Conservation (phyloP, 1,284 basidiomycete genomes). For the Trichosporon sp. region DNA sequence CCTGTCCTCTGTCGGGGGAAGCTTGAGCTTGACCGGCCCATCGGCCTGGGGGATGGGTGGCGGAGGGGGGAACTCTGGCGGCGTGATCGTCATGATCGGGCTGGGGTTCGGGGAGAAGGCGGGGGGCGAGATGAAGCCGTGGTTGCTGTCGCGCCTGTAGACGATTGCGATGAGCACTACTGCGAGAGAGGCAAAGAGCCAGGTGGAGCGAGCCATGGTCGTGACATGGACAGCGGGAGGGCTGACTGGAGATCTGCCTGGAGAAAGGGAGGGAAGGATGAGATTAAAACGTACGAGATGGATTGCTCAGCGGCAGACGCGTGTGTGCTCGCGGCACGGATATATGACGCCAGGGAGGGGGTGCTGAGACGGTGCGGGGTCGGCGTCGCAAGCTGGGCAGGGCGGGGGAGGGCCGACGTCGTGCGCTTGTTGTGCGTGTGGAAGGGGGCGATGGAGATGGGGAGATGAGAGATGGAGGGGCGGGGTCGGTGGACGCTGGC, state of each 20-base stretch:
- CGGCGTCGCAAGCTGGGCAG: neutral
- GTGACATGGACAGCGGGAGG: neutral
- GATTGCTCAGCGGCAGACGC: slow-evolving; percentile 1
- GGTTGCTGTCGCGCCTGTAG: neutral
- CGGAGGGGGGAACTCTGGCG: slow-evolving; percentile 37
- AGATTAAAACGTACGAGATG: neutral
- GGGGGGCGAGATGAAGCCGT: neutral
- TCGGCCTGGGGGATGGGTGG: slow-evolving; percentile 47
- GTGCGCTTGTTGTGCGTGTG: slow-evolving; percentile 8
- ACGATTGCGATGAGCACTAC: slow-evolving; percentile 17
- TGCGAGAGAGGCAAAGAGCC: slow-evolving; percentile 4
- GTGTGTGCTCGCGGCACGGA: neutral
- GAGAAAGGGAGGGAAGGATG: neutral
- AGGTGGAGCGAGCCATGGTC: slow-evolving; percentile 7
- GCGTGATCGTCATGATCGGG: slow-evolving; percentile 22
- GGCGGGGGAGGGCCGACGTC: neutral
- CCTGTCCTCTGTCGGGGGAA: slow-evolving; percentile 70
- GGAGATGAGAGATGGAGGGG: neutral
- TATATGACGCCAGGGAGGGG: slow-evolving; percentile 2
- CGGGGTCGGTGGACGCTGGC: neutral
- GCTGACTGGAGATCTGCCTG: neutral
- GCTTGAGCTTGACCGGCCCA: slow-evolving; percentile 62
- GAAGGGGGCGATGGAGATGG: neutral
- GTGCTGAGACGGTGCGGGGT: neutral
- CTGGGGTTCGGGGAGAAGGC: slow-evolving; percentile 4